Conservation (phyloP, 1,284 basidiomycete genomes). For the Sanghuangporus baumii region DNA sequence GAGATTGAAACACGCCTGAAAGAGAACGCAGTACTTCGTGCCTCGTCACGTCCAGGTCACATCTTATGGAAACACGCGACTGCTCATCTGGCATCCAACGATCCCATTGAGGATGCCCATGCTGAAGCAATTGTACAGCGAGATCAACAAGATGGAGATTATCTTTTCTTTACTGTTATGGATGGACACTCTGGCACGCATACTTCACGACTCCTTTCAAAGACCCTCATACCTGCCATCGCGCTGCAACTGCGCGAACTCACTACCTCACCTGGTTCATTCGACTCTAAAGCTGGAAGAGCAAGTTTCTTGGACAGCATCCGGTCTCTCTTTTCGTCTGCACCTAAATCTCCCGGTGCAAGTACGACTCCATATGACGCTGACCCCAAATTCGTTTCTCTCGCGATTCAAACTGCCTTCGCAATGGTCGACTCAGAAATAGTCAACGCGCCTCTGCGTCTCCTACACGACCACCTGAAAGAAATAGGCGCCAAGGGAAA, state of each 20-base stretch:
- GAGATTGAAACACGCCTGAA: slow-evolving; percentile 55
- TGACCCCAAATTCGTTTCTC: slow-evolving; percentile 58
- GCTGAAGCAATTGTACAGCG: slow-evolving; percentile 67
- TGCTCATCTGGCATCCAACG: slow-evolving; percentile 77
- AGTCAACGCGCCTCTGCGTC: slow-evolving; percentile 67
- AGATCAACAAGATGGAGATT: slow-evolving; percentile 59
- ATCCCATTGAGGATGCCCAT: slow-evolving; percentile 87
- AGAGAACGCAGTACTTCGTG: slow-evolving; percentile 46
- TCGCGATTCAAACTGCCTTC: slow-evolving; percentile 77
- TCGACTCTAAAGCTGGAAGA: slow-evolving; percentile 20
- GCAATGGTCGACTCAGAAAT: slow-evolving; percentile 75
- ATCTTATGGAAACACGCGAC: slow-evolving; percentile 71
- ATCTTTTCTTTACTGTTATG: slow-evolving; percentile 83
- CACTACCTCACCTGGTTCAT: slow-evolving; percentile 31
- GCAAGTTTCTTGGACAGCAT: slow-evolving; percentile 34
- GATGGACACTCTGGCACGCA: slow-evolving; percentile 88
- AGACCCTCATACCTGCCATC: slow-evolving; percentile 83
- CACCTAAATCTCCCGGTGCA: slow-evolving; percentile 23
- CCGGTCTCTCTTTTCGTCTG: slow-evolving; percentile 39
- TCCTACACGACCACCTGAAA: slow-evolving; percentile 57
- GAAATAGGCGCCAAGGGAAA: slow-evolving; percentile 27
- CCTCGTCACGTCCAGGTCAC: slow-evolving; percentile 42
- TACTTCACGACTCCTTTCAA: slow-evolving; percentile 83
- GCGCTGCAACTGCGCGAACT: slow-evolving; percentile 69
- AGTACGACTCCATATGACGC: slow-evolving; percentile 35